Evolutionary conservation across 2,329 filamentous ascomycete species (phyloP).

Genomic region (Lecanicillium sp.): DNA sequence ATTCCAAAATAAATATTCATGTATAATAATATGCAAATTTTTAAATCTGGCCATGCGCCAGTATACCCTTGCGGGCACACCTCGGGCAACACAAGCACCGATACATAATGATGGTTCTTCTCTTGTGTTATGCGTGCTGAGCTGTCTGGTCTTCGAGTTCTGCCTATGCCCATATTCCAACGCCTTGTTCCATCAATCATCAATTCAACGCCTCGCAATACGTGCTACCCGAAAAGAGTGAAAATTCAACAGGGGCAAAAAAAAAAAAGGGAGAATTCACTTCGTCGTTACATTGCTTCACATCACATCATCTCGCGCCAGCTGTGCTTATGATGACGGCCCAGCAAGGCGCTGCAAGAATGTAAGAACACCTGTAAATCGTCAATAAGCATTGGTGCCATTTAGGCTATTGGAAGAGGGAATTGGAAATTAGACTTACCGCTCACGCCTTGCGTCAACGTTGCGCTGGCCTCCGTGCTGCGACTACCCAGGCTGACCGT

Average conservation of each 20-base stretch:
- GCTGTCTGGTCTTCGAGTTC: too few species aligned
- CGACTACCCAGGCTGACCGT: slow-evolving; percentile 82
- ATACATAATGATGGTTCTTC: too few species aligned
- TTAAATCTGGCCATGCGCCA: too few species aligned
- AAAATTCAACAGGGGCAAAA: slow-evolving; percentile 4
- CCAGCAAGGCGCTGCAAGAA: slow-evolving; percentile 21
- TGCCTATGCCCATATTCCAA: too few species aligned
- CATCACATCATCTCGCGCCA: neutral
- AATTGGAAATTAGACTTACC: slow-evolving; percentile 45
- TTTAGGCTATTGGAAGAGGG: neutral
- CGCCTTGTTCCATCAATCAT: too few species aligned
- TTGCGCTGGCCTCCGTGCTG: slow-evolving; percentile 81
- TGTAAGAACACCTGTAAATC: slow-evolving; percentile 14
- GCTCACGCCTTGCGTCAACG: slow-evolving; percentile 84
- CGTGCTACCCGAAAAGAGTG: slow-evolving; percentile 3
- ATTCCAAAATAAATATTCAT: too few species aligned
- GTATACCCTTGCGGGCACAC: too few species aligned
- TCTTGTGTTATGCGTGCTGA: too few species aligned
- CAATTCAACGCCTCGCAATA: too few species aligned
- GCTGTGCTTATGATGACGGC: slow-evolving; percentile 1
- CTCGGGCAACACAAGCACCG: too few species aligned
- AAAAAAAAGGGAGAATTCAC: slow-evolving; percentile 1
- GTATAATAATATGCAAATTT: too few species aligned
- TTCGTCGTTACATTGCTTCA: neutral
- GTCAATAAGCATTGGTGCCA: neutral